Base-by-base conservation (phyloP, 2,329 filamentous ascomycete species). In the Fusarium scirpi region DNA sequence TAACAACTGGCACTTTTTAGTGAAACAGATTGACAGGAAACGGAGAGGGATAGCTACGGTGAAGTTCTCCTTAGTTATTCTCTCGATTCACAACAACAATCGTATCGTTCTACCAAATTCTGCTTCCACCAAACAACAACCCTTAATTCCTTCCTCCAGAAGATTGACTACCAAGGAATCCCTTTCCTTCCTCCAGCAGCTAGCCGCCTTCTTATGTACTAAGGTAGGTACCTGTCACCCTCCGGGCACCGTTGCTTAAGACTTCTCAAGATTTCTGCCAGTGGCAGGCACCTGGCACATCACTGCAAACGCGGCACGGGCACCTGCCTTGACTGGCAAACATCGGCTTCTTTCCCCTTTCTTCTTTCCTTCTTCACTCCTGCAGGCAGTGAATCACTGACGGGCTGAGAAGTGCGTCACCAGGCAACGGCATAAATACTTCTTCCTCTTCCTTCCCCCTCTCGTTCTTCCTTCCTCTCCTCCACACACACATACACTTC, bases 301-400 rank as follows among this genome's bases (percentile, higher is more conserved):
- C 25, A 34, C 44, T 51, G 41, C 60, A 32, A 63, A 59, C 45
- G 30, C 24, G 30, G 22, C 25, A 45, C 32, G 58, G 67, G 49
- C 64, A 47, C 53, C 62, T 61, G 43, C 63, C 55, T 66, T 22
- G 45, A 65, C 43, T 25, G 12, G 16, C 24, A 65, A 59, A 34
- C 46, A 51, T 11, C 25, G 46, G 27, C 18, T 62, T 25, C 27
- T 13, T 40, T 29, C 25, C n/a, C 12, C 32, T n/a, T n/a, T 51
- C 48, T 40, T 52, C 32, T 52, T 7, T 18, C 22, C 22, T 41
- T 20, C 12, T 12, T 20, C 10, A 22, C 18, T 43, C n/a, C 27
- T 38, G 34, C 34, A 30, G 12, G 4, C 51, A 30, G 41, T 67
- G 48, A 67, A 63, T 70, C 67, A 54, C 24, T 24, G 20, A 29